Base-by-base conservation (phyloP, 1,284 basidiomycete species). In the Phylloporus sp. region DNA sequence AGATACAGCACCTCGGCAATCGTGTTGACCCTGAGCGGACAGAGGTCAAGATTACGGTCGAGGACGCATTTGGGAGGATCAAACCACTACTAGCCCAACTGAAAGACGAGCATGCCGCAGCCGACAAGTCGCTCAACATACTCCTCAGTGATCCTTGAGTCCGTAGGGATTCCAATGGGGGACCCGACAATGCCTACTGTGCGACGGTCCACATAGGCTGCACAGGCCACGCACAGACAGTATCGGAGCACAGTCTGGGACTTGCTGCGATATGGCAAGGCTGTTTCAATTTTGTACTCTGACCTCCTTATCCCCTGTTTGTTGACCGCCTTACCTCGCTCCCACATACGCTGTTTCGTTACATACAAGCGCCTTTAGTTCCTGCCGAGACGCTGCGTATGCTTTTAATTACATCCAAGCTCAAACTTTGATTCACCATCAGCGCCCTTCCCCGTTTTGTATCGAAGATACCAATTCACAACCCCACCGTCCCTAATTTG, bases 1-100 rank as follows among this genome's bases (percentile, higher is more conserved):
- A 88, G 81, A 96, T 97, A 78, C 96, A 97, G 81, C 90, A 96
- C 80, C 91, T 93, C 76, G 95, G 95, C 62, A 86, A 86, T 64
- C 78, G 82, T 65, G 82, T 83, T 32, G 89, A 92, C 75, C 75
- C 74, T 37, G 77, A 70, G 67, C 86, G 87, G 66, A 81, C 84
- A 35, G 74, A 76, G 10, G 80, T 80, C 56, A 83, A 82, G 69
- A 80, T 95, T 63, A 80, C 82, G 4, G 74, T 82, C 15, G 80
- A 85, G 2, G 90, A 89, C 39, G 94, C 95, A 20, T 81, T 96
- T 25, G 78, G 79, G 14, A 84, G 84, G 78, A 95, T 96, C 80
- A 79, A 76, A 62, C 80, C 78, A 19, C 78, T 91, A 39, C 80
- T 93, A 63, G 74, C 74, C 39, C 80, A 83, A 64, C 86, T 90